phyloP scores from a whole-genome alignment of 169 alveolate species.

The Toxoplasma gondii region DNA sequence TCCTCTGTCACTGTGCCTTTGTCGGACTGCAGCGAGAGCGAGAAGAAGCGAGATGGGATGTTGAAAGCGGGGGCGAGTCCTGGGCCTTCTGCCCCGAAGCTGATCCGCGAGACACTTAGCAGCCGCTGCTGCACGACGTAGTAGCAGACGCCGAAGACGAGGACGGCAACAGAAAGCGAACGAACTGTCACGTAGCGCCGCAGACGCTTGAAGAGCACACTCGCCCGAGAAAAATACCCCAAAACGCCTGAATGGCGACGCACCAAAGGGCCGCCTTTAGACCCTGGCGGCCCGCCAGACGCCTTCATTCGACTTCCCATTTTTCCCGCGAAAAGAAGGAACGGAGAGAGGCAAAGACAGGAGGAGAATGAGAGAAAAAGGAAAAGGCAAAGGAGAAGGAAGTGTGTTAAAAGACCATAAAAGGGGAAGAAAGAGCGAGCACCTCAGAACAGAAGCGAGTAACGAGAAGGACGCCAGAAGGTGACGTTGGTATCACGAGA shows the following conservation, averaged over 20 bases:
- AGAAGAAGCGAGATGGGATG: not conserved
- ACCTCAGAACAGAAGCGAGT: too few relatives aligned
- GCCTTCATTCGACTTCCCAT: not conserved
- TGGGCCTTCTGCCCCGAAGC: not conserved
- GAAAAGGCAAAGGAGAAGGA: too few relatives aligned
- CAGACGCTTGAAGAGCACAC: not conserved
- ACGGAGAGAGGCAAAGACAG: not conserved
- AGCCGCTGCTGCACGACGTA: not conserved
- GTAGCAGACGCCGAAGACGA: not conserved
- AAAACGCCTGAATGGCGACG: not conserved
- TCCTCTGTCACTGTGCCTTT: not conserved
- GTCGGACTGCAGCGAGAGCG: conserved; percentile 6
- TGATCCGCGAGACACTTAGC: not conserved
- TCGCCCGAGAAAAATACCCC: not conserved
- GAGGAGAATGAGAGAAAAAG: not conserved
- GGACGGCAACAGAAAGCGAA: not conserved
- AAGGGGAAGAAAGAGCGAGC: too few relatives aligned
- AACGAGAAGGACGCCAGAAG: too few relatives aligned
- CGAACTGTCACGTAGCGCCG: not conserved
- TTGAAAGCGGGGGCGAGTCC: not conserved
- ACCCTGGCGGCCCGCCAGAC: too few relatives aligned
- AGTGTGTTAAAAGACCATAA: too few relatives aligned
- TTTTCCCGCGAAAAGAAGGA: not conserved
- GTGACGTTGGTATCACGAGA: too few relatives aligned
- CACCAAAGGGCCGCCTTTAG: not conserved